Percentiles rank a stretch among this genome's conserved stretches.
phyloP scores from a whole-genome alignment of 352 stramenopile species.

The Phytophthora ramorum region DNA sequence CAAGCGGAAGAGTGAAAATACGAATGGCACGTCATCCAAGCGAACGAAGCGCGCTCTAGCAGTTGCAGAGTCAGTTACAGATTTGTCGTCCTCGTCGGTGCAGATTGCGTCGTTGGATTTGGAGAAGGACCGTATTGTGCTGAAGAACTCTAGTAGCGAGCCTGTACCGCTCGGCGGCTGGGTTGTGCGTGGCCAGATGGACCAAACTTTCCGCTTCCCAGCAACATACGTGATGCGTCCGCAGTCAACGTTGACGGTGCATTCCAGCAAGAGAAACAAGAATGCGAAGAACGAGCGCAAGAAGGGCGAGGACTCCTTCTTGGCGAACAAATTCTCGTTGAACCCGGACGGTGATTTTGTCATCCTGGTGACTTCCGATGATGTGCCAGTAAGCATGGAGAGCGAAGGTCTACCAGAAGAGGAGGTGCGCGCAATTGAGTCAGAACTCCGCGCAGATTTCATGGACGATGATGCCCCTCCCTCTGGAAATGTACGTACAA shows the following conservation, averaged over 20 bases:
- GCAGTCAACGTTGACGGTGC: conserved; percentile 74
- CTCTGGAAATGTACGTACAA: conserved; percentile 57
- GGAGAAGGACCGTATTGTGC: conserved; percentile 76
- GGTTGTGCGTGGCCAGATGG: conserved; percentile 66
- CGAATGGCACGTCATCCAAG: conserved; percentile 40
- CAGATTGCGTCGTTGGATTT: conserved; percentile 74
- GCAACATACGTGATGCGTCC: conserved; percentile 72
- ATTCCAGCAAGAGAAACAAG: conserved; percentile 84
- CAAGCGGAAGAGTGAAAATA: conserved; percentile 73
- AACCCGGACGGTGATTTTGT: conserved; percentile 74
- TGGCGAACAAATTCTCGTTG: conserved; percentile 84
- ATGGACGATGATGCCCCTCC: conserved; percentile 61
- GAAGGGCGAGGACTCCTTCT: conserved; percentile 75
- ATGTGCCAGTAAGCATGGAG: conserved; percentile 72
- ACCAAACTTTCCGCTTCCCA: conserved; percentile 80
- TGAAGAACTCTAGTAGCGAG: conserved; percentile 77
- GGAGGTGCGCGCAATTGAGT: conserved; percentile 69
- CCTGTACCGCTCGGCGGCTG: conserved; percentile 67
- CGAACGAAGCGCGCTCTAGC: conserved; percentile 46
- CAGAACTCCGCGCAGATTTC: conserved; percentile 54
- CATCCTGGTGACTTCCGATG: conserved; percentile 66
- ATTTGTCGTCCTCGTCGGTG: conserved; percentile 40
- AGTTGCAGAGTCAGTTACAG: neutral
- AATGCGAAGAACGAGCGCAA: conserved; percentile 78
- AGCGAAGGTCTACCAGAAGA: conserved; percentile 64